These are phyloP conservation scores for Annulohypoxylon nitens DNA, from an alignment of 495 filamentous ascomycete genomes.

Conservation along the genomic window DNA sequence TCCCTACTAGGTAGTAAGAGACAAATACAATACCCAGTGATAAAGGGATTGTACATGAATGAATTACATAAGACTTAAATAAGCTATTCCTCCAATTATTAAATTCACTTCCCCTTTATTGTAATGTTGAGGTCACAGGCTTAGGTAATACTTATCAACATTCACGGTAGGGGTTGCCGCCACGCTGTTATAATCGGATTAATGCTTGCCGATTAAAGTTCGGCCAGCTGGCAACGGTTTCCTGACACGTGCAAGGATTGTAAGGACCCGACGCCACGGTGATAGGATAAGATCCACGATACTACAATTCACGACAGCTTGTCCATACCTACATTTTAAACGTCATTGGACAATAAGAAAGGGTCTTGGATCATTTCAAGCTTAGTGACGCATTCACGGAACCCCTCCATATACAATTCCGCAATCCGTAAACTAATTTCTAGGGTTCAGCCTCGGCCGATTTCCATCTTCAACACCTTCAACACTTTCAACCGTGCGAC, in stretches of 20 bases:
- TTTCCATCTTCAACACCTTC: constrained; percentile 11
- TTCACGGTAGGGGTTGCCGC: constrained; percentile 23
- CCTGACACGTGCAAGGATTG: constrained; percentile 36
- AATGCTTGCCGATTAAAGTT: constrained; percentile 29
- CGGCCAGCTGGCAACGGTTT: constrained; percentile 38
- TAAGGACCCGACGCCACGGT: constrained; percentile 7
- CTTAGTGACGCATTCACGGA: constrained; percentile 22
- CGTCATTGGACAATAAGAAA: constrained; percentile 34
- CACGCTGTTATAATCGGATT: constrained; percentile 50
- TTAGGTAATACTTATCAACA: neutral
- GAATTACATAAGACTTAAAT: neutral
- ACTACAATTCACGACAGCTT: constrained; percentile 29
- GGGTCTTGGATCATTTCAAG: constrained; percentile 14
- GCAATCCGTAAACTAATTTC: constrained; percentile 12
- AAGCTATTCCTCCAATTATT: neutral
- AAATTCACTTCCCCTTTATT: neutral
- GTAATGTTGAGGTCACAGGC: constrained; percentile 6
- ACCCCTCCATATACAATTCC: constrained; percentile 8
- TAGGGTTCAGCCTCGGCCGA: neutral
- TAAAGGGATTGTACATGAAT: neutral
- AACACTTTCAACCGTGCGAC: constrained; percentile 12
- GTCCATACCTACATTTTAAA: constrained; percentile 23
- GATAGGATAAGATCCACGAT: constrained; percentile 22
- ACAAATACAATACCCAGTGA: neutral
- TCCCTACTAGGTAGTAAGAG: neutral